These are phyloP conservation scores for Saccharomyces kudriavzevii DNA, from an alignment of 805 yeast species.

Conservation along the genomic window DNA sequence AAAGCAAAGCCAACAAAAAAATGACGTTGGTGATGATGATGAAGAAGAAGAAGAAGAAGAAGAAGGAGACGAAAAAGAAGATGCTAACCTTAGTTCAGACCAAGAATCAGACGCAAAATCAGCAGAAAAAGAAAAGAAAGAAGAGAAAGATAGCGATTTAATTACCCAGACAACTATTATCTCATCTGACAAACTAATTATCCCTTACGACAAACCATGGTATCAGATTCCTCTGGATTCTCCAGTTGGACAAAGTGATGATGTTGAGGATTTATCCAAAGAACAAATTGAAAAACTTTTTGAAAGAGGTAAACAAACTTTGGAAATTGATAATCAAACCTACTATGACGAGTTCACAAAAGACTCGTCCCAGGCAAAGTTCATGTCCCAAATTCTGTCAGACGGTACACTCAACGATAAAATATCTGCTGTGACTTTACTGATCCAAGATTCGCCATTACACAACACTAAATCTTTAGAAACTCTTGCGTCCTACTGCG, in stretches of 20 bases:
- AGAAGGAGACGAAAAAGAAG: conserved; percentile 20
- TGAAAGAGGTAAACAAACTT: conserved; percentile 55
- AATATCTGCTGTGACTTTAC: conserved; percentile 84
- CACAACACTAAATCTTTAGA: conserved; percentile 83
- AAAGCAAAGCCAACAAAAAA: conserved; percentile 13
- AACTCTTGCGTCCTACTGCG: conserved; percentile 67
- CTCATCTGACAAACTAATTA: conserved; percentile 43
- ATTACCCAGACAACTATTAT: conserved; percentile 35
- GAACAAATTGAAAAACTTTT: conserved; percentile 53
- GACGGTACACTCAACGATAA: conserved; percentile 94
- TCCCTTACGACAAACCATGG: conserved; percentile 71
- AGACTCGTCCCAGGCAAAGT: conserved; percentile 74
- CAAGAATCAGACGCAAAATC: conserved; percentile 17
- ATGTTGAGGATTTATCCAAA: conserved; percentile 29
- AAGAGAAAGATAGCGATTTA: conserved; percentile 27
- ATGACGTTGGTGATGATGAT: conserved; percentile 26
- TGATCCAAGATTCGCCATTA: conserved; percentile 90
- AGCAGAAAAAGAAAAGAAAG: conserved; percentile 14
- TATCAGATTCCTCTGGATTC: conserved; percentile 46
- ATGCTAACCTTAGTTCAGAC: conserved; percentile 12
- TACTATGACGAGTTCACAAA: conserved; percentile 69
- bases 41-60: conserved; percentile 21
- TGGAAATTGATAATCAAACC: conserved; percentile 61
- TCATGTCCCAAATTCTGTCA: conserved; percentile 77
- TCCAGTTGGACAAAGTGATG: conserved; percentile 16